phyloP scores from a whole-genome alignment of 768 basidiomycete genomes.

The Termitomyces sp. region DNA sequence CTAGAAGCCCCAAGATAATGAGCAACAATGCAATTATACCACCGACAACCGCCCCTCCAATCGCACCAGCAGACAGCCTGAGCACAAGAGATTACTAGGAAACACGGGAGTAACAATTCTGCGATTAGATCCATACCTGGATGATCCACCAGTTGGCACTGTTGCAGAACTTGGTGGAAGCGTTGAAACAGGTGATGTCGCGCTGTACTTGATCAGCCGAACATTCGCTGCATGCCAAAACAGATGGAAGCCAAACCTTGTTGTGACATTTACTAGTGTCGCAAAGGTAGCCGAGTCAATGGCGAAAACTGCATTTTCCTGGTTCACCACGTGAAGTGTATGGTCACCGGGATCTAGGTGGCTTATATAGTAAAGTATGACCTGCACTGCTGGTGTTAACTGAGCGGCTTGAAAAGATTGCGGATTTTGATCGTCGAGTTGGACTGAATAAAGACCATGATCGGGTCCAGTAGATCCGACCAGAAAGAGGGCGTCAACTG shows the following conservation, averaged over 20 bases:
- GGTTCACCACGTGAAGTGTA: slow-evolving; percentile 5
- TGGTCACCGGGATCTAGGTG: slow-evolving; percentile 1
- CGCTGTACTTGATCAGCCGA: not conserved
- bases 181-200: not conserved
- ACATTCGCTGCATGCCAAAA: too few species aligned
- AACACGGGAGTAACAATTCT: not conserved
- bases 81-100: not conserved
- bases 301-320: not conserved
- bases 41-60: not conserved
- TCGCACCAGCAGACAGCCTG: slow-evolving; percentile 1
- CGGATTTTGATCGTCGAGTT: slow-evolving; percentile 6
- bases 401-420: not conserved
- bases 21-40: not conserved
- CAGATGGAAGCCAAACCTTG: not conserved
- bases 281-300: not conserved
- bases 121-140: not conserved
- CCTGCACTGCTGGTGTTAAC: not conserved
- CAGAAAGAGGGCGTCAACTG: slow-evolving; percentile 1
- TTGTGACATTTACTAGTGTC: not conserved
- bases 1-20: not conserved
- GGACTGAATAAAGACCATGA: slow-evolving; percentile 8
- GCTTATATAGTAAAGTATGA: slow-evolving; percentile 4
- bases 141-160: not conserved
- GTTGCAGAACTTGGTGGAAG: not conserved
- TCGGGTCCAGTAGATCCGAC: slow-evolving; percentile 7